Conservation (phyloP, 176 grass and related monocot genomes). For the Lolium rigidum region DNA sequence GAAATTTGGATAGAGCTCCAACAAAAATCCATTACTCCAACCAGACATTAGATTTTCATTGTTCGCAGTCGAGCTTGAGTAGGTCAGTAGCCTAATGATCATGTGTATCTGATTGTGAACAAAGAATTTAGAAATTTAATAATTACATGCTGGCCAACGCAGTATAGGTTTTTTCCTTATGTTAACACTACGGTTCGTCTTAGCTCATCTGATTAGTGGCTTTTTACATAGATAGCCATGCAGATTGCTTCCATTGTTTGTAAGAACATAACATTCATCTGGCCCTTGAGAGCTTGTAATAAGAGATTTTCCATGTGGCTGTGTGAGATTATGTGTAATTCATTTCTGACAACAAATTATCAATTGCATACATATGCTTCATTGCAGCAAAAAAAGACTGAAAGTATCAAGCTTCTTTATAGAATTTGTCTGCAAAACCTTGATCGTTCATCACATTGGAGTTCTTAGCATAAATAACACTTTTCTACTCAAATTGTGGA, state of each 20-base stretch:
- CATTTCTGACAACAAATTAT: no score
- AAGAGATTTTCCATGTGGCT: background rate
- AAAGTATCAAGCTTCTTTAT: no score
- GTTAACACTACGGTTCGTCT: background rate
- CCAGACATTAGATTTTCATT: background rate
- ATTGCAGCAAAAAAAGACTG: no score
- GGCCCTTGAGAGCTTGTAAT: background rate
- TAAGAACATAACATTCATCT: slow-evolving; percentile 2
- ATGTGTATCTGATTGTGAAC: background rate
- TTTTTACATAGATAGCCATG: slow-evolving; percentile 12
- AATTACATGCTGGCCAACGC: slow-evolving; percentile 35
- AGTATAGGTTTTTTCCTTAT: background rate
- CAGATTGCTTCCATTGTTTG: slow-evolving; percentile 3
- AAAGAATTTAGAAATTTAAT: slow-evolving; percentile 13
- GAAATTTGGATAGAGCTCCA: background rate
- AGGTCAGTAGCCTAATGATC: slow-evolving; percentile 11
- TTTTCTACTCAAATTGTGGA: no score
- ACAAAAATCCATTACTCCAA: slow-evolving; percentile 18
- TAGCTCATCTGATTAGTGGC: slow-evolving; percentile 6
- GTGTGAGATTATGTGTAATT: no score
- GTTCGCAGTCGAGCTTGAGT: background rate
- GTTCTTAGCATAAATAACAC: no score
- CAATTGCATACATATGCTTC: no score
- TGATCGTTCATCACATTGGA: no score
- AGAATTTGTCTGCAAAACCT: no score